Percentiles rank a stretch among this genome's conserved stretches.
These are phyloP conservation scores for Gracilariopsis chorda DNA, from an alignment of 23 red algal species.

Conservation along the genomic window DNA sequence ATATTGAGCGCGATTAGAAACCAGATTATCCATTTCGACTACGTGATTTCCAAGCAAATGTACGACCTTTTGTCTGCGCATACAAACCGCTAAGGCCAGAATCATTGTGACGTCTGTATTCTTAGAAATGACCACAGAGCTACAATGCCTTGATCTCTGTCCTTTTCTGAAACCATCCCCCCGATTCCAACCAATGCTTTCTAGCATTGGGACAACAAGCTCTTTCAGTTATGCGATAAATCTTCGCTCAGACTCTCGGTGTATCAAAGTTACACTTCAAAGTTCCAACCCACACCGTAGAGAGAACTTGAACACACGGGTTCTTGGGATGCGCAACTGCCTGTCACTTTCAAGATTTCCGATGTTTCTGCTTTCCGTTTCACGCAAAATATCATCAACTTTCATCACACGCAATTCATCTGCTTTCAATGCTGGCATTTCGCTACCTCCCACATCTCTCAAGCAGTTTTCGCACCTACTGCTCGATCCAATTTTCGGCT, in stretches of 20 bases:
- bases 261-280: neutral
- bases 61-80: neutral
- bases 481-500: no score
- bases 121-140: neutral
- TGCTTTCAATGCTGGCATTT: neutral
- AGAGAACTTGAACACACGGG: neutral
- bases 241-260: slow-evolving; percentile 8
- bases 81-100: neutral
- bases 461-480: no score
- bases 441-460: no score
- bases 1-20: neutral
- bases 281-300: neutral
- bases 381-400: neutral
- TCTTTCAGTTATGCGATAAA: neutral
- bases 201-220: neutral
- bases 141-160: neutral
- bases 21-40: neutral
- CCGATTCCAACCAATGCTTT: neutral
- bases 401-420: neutral
- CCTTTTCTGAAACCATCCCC: neutral
- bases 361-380: neutral
- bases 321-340: neutral
- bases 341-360: neutral
- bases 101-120: slow-evolving; percentile 17
- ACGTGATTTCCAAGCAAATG: neutral